Evolutionary conservation across 257 asterid genomes (phyloP), one percentile per base, ranked within the genome.

Genomic region (Cruciata laevipes): DNA sequence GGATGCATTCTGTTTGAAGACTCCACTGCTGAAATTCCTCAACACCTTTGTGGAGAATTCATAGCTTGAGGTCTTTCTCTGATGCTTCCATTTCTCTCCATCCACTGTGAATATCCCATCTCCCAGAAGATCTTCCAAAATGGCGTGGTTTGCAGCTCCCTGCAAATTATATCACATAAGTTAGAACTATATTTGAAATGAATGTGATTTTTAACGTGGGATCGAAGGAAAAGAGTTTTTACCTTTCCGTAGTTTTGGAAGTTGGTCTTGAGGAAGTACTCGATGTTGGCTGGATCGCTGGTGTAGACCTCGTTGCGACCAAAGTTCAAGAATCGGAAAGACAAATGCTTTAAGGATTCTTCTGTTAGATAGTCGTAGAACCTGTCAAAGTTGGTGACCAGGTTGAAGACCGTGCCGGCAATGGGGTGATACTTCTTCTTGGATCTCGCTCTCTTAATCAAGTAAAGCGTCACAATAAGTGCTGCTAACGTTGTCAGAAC

Each of bases 91-190:
- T 70, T 40, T 81, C 4, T 86, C 88, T 6, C 89, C 89, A 7
- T 84, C 94, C 20, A 86, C 94, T 0, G 80, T 77, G 57, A 86
- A 86, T 68, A 86, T 86, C 58, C 94, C 94, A 32, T 86, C 94
- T 1, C 94, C 94, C 27, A 86, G 72, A 53, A 84, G 88, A 67
- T 75, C 84, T 71, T 84, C 80, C 71, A 86, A 63, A 69, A 82
- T 67, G 69, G 72, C 78, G 44, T 78, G 81, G 82, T 87, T 83
- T 66, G 61, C 76, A 1, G 80, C 73, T 3, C 90, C 95, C 95
- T 86, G 74, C 37, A 56, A 33, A 52, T n/a, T n/a, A n/a, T n/a
- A 35, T 20, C 53, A 6, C n/a, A 16, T 44, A 44, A 42, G 4
- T 2, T 11, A 10, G 10, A 3, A 37, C 10, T 11, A 37, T 27